Conservation (phyloP, 352 stramenopile species). For the Phytophthora kernoviae region DNA sequence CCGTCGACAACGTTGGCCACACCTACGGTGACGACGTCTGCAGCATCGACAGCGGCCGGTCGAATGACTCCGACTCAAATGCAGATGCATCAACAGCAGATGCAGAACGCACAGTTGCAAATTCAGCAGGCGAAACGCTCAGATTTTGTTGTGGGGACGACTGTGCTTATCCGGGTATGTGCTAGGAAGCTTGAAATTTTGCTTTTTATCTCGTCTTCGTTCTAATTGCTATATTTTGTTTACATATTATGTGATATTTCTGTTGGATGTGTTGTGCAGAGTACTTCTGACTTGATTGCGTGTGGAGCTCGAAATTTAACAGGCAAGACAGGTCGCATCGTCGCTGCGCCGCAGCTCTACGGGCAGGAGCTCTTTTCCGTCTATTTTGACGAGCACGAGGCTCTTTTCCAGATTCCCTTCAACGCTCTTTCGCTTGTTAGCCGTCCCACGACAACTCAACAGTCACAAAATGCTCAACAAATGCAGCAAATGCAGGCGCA, state of each 20-base stretch:
- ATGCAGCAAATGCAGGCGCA: conserved; percentile 43
- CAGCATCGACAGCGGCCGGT: conserved; percentile 17
- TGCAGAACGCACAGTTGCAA: conserved; percentile 34
- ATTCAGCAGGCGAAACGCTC: conserved; percentile 42
- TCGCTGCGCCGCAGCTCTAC: conserved; percentile 76
- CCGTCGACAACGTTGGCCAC: conserved; percentile 30
- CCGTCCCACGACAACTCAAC: conserved; percentile 40
- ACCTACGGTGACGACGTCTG: conserved; percentile 20
- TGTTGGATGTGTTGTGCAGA: conserved; percentile 29
- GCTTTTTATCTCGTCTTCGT: neutral
- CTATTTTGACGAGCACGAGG: conserved; percentile 85
- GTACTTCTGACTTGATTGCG: conserved; percentile 72
- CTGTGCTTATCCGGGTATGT: conserved; percentile 72
- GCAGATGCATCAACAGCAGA: conserved; percentile 44
- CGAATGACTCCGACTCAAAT: conserved; percentile 32
- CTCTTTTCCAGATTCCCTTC: conserved; percentile 82
- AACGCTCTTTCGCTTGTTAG: conserved; percentile 71
- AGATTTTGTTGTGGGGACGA: conserved; percentile 68
- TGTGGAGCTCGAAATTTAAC: conserved; percentile 78
- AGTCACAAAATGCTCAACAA: conserved; percentile 34
- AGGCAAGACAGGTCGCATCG: conserved; percentile 75
- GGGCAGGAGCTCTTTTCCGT: conserved; percentile 83
- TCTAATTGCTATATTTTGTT: conserved; percentile 5
- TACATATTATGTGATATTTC: neutral
- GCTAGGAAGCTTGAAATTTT: neutral